Base-by-base conservation (phyloP, 2,329 filamentous ascomycete genomes). In the Aspergillus tubingensis region DNA sequence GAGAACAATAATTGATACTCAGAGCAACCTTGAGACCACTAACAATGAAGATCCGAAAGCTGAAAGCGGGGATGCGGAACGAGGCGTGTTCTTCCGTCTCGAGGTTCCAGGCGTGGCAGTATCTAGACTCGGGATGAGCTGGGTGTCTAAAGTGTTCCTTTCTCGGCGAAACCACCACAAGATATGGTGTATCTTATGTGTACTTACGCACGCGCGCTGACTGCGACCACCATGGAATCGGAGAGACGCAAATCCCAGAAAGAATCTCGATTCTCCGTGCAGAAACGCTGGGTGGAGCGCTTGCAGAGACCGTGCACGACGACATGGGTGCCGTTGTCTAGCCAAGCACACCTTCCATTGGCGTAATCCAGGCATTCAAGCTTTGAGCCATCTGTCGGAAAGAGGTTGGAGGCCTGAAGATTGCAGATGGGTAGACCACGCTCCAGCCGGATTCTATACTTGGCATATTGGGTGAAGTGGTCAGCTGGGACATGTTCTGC, bases 41-140 rank as follows among this genome's bases (percentile, higher is more conserved):
- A 8, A 68, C 57, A 17, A 67, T 36, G 52, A 73, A 68, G 38
- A 61, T 36, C 1, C n/a, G 7, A 51, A 63, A 63, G 13, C 52
- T 23, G 8, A 58, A 10, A 2, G 68, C 71, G 8, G 72, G 66
- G n/a, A 76, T 25, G 25, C 72, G 73, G 43, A 76, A 70, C 8
- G 49, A 63, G 21, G 58, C 59, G 25, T 64, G 36, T 17, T 68
- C 60, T 15, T 66, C 60, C 2, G 67, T 68, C 11, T 61, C 23
- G 15, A 70, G 50, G 44, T 71, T 61, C 72, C 73, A 76, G n/a
- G 70, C 66, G 61, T 74, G 65, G 44, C 73, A 76, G 30, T 68
- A 67, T 27, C 72, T 74, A 36, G 19, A 30, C 21, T 27, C 36
- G 8, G 32, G 23, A 36, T 56, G 13, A 65, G 17, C n/a, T 52